Conservation (phyloP, 352 stramenopile species). For the Phytophthora melonis region DNA sequence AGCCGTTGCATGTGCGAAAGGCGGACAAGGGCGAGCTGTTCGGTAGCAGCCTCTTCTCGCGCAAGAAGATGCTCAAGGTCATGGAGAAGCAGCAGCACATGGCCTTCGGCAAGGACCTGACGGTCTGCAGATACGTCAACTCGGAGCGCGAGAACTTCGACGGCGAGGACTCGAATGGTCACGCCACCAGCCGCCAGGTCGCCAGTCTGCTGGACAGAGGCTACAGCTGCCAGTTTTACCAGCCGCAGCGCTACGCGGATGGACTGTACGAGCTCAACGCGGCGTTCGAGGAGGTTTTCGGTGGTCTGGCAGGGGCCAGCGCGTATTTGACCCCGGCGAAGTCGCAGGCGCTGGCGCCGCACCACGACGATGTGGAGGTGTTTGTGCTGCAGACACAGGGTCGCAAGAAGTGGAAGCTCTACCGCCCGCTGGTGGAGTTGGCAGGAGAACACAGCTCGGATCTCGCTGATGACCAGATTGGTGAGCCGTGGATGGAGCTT, state of each 20-base stretch:
- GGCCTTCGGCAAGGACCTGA: conserved; percentile 74
- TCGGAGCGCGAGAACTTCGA: conserved; percentile 76
- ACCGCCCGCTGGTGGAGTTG: conserved; percentile 75
- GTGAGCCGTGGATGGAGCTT: conserved; percentile 84
- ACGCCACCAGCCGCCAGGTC: conserved; percentile 66
- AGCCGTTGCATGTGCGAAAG: conserved; percentile 74
- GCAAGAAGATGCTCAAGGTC: conserved; percentile 72
- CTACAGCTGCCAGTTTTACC: conserved; percentile 92
- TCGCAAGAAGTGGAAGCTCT: conserved; percentile 91
- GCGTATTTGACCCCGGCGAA: conserved; percentile 84
- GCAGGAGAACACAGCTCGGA: conserved; percentile 85
- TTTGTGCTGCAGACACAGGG: conserved; percentile 90
- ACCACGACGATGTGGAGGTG: conserved; percentile 89
- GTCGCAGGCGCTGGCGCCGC: conserved; percentile 83
- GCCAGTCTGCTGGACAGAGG: conserved; percentile 65
- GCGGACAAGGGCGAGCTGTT: conserved; percentile 69
- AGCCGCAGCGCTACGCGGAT: conserved; percentile 87
- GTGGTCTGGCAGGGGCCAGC: conserved; percentile 77
- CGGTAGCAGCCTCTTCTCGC: conserved; percentile 66
- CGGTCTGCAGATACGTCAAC: conserved; percentile 79
- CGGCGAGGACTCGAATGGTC: conserved; percentile 54
- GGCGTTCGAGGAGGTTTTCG: conserved; percentile 84
- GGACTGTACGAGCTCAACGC: conserved; percentile 77
- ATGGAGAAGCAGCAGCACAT: conserved; percentile 62
- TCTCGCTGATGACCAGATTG: conserved; percentile 68